Percentiles rank a stretch among this genome's conserved stretches.
Conservation (phyloP, 2,329 filamentous ascomycete species). For the Lecanicillium sp. region DNA sequence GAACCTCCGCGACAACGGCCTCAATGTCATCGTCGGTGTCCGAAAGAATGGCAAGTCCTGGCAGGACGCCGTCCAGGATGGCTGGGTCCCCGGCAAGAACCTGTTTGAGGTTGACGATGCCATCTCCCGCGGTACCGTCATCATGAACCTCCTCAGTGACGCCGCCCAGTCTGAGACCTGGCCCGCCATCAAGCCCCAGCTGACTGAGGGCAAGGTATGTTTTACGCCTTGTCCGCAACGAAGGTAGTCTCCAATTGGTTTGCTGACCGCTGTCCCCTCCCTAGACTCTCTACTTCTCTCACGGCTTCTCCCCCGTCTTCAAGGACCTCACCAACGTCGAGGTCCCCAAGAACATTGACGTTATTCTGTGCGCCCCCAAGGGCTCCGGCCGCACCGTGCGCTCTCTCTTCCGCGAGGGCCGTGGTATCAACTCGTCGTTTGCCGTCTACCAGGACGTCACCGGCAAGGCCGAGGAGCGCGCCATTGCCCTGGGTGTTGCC, state of each 20-base stretch:
- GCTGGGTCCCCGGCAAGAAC: conserved; percentile 98
- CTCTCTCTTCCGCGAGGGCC: conserved; percentile 97
- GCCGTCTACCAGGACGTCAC: conserved; percentile 98
- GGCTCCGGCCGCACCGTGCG: conserved; percentile 97
- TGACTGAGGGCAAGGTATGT: conserved; percentile 94
- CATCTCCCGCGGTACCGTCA: conserved; percentile 82
- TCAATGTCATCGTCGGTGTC: conserved; percentile 98
- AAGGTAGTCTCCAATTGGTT: neutral
- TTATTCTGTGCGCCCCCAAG: conserved; percentile 99
- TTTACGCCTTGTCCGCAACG: neutral
- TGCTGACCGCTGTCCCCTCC: conserved; percentile 2
- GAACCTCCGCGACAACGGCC: conserved; percentile 98
- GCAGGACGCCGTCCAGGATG: conserved; percentile 95
- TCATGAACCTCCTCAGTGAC: conserved; percentile 99
- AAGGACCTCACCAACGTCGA: conserved; percentile 99
- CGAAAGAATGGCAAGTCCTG: conserved; percentile 97
- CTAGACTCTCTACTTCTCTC: conserved; percentile 98
- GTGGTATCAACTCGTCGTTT: conserved; percentile 98
- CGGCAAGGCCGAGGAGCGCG: conserved; percentile 97
- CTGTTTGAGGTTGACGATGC: conserved; percentile 97
- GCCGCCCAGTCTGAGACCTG: conserved; percentile 98
- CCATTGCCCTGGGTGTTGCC: conserved; percentile 90
- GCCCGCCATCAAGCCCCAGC: conserved; percentile 94
- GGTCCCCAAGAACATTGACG: conserved; percentile 88
- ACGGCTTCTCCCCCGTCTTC: conserved; percentile 99